Base-by-base conservation (phyloP, 768 basidiomycete species). In the Kwoniella europaea region DNA sequence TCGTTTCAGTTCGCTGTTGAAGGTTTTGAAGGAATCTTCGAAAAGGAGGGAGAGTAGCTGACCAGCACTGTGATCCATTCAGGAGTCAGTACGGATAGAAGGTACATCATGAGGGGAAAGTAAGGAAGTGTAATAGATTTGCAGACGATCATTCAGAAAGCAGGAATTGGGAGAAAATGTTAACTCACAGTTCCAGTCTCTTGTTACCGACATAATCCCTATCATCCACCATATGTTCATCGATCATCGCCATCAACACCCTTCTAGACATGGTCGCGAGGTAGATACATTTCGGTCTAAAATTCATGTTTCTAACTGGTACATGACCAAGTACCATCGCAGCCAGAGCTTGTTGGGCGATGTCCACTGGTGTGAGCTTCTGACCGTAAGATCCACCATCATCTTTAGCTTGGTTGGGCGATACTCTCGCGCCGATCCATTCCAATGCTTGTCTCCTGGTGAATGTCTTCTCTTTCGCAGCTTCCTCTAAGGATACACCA, bases 161-260 rank as follows among this genome's bases (percentile, higher is more conserved):
- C 22, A 55, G n/a, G 15, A 58, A n/a, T 35, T 29, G n/a, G 57
- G 22, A 41, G 12, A 58, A 15, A 58, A 15, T 0, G 24, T 2
- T n/a, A 55, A 87, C 91, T 80, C 83, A 97, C 96, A 99, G 88
- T 85, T 99, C 97, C 55, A 99, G 85, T 59, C 97, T 92, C 84
- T 99, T 99, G 85, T 99, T 99, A 59, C 97, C 97, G 68, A 99
- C 97, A 82, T 99, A 99, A 84, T 99, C 97, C 58, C 97, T 88
- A 84, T 99, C 97, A 76, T 99, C 97, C 10, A 97, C 94, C 89
- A 94, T 94, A 78, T 91, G 94, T 83, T 93, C 92, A 82, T 98
- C 94, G 68, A 94, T 89, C 89, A 98, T 91, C 18, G 94, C 94
- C 91, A 95, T 93, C 63, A 99, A 86, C 13, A 99, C 97, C 57